Conservation (phyloP, 139 green algal genomes). For the Chloropicon primus region DNA sequence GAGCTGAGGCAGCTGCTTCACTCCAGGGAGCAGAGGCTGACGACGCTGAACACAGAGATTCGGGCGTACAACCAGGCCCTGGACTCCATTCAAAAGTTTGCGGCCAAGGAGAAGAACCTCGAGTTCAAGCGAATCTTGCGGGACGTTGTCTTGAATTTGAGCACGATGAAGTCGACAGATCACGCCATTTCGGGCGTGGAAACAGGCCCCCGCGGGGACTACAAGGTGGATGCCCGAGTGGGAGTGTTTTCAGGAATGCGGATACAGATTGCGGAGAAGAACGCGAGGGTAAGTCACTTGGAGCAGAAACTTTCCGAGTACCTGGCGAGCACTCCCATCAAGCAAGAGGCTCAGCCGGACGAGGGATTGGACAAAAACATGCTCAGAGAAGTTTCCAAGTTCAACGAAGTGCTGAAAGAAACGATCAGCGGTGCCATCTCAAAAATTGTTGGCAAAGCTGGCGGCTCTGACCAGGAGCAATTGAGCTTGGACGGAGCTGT, state of each 20-base stretch:
- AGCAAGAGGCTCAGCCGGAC: neutral
- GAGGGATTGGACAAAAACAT: neutral
- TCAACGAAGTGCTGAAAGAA: neutral
- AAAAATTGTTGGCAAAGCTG: neutral
- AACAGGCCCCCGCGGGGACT: neutral
- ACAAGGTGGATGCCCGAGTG: neutral
- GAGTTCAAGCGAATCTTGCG: neutral
- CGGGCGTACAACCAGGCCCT: neutral
- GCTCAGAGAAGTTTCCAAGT: neutral
- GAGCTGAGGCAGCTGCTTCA: neutral
- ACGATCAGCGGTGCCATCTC: neutral
- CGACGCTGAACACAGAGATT: neutral
- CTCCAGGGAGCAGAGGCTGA: neutral
- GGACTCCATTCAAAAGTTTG: neutral
- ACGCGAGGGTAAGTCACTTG: neutral
- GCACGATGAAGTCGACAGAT: neutral
- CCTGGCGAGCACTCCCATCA: neutral
- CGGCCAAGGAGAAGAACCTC: neutral
- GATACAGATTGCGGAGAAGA: neutral
- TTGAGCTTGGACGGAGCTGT: neutral
- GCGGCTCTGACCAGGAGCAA: neutral
- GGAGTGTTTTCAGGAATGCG: neutral
- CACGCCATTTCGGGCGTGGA: neutral
- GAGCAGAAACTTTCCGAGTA: neutral
- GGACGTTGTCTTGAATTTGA: neutral